These are phyloP conservation scores for Speleostelium caveatum DNA, from an alignment of 78 protist species.

Conservation along the genomic window DNA sequence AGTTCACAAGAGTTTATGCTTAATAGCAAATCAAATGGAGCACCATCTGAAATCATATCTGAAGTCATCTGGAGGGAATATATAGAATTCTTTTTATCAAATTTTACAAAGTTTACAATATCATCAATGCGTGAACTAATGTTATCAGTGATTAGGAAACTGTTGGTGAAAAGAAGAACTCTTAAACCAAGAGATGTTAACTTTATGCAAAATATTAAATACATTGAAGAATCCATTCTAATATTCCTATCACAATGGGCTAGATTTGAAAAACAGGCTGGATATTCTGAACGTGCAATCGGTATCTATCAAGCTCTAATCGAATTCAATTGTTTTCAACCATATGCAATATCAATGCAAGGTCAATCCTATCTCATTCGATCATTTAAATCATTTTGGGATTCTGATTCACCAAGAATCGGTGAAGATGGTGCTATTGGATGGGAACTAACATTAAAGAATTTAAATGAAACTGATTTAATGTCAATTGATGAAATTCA, in stretches of 20 bases:
- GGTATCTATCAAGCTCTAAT: conserved; percentile 68
- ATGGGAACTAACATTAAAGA: neutral
- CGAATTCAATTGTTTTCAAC: conserved; percentile 53
- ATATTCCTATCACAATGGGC: conserved; percentile 32
- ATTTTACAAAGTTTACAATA: conserved; percentile 30
- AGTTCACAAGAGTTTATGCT: neutral
- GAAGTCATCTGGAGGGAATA: conserved; percentile 50
- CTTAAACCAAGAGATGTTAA: neutral
- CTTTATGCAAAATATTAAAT: conserved; percentile 15
- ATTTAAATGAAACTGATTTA: neutral
- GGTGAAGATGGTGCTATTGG: conserved; percentile 48
- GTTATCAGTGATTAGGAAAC: neutral
- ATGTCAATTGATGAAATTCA: conserved; percentile 65
- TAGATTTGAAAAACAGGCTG: conserved; percentile 33
- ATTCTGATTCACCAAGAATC: conserved; percentile 23
- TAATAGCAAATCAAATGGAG: neutral
- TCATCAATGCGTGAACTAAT: neutral
- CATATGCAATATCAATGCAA: neutral
- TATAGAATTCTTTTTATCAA: conserved; percentile 16
- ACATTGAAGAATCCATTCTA: conserved; percentile 16
- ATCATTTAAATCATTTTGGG: conserved; percentile 41
- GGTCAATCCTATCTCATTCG: neutral
- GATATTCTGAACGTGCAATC: conserved; percentile 39
- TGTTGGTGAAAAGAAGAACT: conserved; percentile 21
- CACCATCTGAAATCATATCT: neutral